Base-by-base conservation (phyloP, 2,329 filamentous ascomycete genomes). In the Acrocalymma vagum region DNA sequence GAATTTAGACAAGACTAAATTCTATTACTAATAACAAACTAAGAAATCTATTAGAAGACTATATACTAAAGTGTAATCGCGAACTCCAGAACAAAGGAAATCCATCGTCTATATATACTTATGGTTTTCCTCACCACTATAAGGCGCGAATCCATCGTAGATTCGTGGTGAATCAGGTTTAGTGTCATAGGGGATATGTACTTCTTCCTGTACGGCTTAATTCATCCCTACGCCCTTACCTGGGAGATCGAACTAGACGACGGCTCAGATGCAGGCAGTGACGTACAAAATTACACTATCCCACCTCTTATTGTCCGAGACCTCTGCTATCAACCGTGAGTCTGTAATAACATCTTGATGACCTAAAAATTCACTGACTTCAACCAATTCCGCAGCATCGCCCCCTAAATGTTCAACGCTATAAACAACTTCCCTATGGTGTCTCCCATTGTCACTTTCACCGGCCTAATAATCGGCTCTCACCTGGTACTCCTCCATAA, bases 291-390 rank as follows among this genome's bases (percentile, higher is more conserved):
- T 28, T 37, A 37, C 33, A 37, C 33, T 28, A 37, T 37, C 25
- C 33, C 23, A 28, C 13, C 33, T 27, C 33, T 37, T 37, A 37
- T 28, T 28, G 23, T 37, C 23, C 15, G 23, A 27, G 33, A 37
- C 33, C 33, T 27, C 23, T 26, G 23, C n/a, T 37, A 37, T 37
- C 23, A 37, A 37, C 59, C 45, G 46, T 60, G 13, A 48, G 46
- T 50, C 27, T 29, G 24, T 41, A 29, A 41, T 32, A 43, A 21
- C 16, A 33, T 20, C 30, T 33, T 33, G 17, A 33, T 33, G 17
- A 33, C 18, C 30, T n/a, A 33, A 33, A n/a, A 33, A 33, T 21
- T 22, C 5, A 33, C 30, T 33, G 16, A 33, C 30, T 33, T 33
- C 16, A 33, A 22, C 30, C 6, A 33, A 33, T 22, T 33, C 30